A percentile compares a stretch with the other conserved stretches of the same genome.
These are phyloP conservation scores for Cicer arietinum DNA, from an alignment of 306 rosid genomes.

Conservation along the genomic window DNA sequence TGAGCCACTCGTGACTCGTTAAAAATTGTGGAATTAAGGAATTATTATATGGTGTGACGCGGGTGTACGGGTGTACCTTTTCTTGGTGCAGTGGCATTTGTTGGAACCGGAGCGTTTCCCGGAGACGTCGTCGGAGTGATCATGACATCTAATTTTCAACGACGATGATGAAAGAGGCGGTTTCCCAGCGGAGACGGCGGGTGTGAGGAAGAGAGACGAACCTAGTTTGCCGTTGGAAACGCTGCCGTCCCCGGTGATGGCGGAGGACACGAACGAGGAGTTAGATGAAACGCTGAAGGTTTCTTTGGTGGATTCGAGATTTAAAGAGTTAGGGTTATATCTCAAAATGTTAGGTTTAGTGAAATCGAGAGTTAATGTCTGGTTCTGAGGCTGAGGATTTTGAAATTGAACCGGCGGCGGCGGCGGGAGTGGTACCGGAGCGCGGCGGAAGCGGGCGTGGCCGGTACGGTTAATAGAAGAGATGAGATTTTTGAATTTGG, in stretches of 20 bases:
- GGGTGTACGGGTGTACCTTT: constrained; percentile 65
- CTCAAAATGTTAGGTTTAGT: constrained; percentile 56
- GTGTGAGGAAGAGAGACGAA: constrained; percentile 54
- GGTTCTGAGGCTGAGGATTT: background rate
- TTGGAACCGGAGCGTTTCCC: constrained; percentile 44
- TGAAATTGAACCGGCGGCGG: background rate
- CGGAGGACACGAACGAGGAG: constrained; percentile 88
- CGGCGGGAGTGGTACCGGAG: constrained; percentile 50
- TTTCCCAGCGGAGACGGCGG: constrained; percentile 57
- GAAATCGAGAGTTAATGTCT: constrained; percentile 57
- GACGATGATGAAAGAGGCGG: constrained; percentile 63
- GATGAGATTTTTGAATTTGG: constrained; percentile 68
- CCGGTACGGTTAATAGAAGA: constrained; percentile 76
- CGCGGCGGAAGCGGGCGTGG: constrained; percentile 89
- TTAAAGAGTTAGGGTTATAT: constrained; percentile 52
- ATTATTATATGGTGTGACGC: background rate
- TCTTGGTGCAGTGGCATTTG: constrained; percentile 85
- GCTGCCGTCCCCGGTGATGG: constrained; percentile 84
- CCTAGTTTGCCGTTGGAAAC: constrained; percentile 77
- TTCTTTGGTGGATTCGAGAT: constrained; percentile 66
- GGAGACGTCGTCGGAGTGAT: constrained; percentile 64
- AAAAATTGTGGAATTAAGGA: background rate
- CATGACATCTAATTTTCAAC: constrained; percentile 70
- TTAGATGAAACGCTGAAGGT: constrained; percentile 79
- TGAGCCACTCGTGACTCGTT: constrained; percentile 15